A percentile compares a stretch with the other conserved stretches of the same genome.
Evolutionary conservation across 2,329 filamentous ascomycete species (phyloP).

Genomic region (Aureobasidium melanogenum): DNA sequence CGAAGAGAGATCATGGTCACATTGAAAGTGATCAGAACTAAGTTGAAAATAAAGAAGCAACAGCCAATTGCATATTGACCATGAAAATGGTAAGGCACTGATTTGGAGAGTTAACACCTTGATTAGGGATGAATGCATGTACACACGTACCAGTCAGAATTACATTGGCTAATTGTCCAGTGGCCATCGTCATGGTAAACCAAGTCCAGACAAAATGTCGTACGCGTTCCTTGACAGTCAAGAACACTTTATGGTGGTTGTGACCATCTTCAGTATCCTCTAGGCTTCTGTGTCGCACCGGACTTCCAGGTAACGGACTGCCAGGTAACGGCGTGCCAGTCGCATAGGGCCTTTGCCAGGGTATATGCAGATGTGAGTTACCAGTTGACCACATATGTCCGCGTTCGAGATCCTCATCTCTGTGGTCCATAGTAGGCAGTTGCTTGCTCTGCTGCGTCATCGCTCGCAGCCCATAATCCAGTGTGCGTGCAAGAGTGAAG

Average conservation of each 20-base stretch:
- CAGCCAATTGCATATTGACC: constrained; percentile 41
- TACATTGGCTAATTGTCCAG: constrained; percentile 52
- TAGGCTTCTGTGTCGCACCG: background rate
- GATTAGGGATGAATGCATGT: background rate
- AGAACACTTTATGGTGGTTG: background rate
- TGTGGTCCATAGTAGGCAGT: background rate
- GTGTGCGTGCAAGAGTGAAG: background rate
- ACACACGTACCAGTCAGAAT: constrained; percentile 32
- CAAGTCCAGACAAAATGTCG: constrained; percentile 67
- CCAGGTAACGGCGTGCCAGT: background rate
- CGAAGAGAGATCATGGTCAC: constrained; percentile 56
- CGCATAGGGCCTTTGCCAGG: constrained; percentile 3
- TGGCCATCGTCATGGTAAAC: constrained; percentile 63
- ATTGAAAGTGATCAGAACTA: constrained; percentile 61
- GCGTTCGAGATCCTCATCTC: background rate
- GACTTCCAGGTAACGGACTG: background rate
- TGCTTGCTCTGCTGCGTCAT: constrained; percentile 1
- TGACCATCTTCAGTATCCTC: background rate
- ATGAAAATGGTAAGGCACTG: constrained; percentile 34
- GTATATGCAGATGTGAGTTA: background rate
- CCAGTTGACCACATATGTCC: constrained; percentile 3
- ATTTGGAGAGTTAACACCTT: background rate
- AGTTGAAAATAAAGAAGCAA: constrained; percentile 40
- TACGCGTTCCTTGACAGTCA: constrained; percentile 47
- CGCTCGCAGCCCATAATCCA: background rate